Percentiles rank a stretch among this genome's conserved stretches.
Conservation (phyloP, 2,329 filamentous ascomycete genomes). For the Colletotrichum agaves region DNA sequence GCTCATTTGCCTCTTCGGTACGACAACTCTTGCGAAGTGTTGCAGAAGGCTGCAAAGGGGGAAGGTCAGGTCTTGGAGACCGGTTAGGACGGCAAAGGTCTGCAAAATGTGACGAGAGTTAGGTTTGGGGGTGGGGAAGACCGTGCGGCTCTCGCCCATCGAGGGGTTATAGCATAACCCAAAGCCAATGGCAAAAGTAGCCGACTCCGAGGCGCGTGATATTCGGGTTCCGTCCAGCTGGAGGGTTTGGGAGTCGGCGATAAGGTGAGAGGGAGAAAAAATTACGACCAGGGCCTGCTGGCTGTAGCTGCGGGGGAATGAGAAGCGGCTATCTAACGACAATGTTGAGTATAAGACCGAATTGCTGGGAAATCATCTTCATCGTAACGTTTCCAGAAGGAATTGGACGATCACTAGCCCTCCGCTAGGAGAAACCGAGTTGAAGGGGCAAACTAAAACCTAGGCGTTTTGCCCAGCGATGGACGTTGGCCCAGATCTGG, state of each 20-base stretch:
- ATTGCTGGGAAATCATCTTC: not conserved
- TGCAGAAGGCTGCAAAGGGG: not conserved
- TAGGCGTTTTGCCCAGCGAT: constrained; percentile 29
- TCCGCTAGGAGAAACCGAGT: not conserved
- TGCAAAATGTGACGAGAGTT: constrained; percentile 23
- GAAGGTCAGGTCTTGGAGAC: constrained; percentile 14
- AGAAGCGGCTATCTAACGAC: not conserved
- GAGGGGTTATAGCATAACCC: constrained; percentile 24
- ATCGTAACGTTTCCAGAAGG: not conserved
- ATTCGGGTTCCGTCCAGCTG: not conserved
- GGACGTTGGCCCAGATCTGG: constrained; percentile 29
- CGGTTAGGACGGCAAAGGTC: constrained; percentile 25
- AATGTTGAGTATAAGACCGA: not conserved
- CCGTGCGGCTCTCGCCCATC: constrained; percentile 15
- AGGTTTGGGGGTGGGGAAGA: constrained; percentile 26
- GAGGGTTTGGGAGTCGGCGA: not conserved
- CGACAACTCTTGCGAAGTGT: constrained; percentile 24
- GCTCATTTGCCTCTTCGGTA: constrained; percentile 22
- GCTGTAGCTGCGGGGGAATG: not conserved
- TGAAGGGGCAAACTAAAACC: constrained; percentile 8
- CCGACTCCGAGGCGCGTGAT: not conserved
- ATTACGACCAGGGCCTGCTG: not conserved
- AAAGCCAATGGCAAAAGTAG: constrained; percentile 14
- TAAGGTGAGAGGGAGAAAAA: not conserved
- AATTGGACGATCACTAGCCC: constrained; percentile 5